Percentiles rank a stretch among this genome's conserved stretches.
phyloP scores from a whole-genome alignment of 306 rosid species.

The Ormosia emarginata region DNA sequence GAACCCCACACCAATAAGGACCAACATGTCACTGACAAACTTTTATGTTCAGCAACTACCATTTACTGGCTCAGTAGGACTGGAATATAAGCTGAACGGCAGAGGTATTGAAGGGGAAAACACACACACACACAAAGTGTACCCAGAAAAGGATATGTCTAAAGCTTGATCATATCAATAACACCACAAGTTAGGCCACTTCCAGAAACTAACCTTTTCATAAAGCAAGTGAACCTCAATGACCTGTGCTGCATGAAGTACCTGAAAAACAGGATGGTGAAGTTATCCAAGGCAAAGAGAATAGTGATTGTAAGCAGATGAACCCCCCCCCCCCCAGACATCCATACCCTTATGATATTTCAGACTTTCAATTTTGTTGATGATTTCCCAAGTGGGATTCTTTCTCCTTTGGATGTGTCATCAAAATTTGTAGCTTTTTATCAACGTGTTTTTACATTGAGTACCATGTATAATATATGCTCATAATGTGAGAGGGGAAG shows the following conservation, averaged over 20 bases:
- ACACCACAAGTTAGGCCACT: not conserved
- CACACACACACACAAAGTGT: not conserved
- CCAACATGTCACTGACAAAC: not conserved
- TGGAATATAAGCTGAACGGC: conserved; percentile 2
- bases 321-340: not conserved
- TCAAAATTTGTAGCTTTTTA: conserved; percentile 8
- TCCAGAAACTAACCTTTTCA: conserved; percentile 27
- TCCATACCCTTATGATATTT: conserved; percentile 12
- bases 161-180: not conserved
- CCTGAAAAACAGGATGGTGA: conserved; percentile 13
- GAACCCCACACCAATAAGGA: not conserved
- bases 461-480: not conserved
- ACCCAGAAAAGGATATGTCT: not conserved
- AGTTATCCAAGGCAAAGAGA: conserved; percentile 7
- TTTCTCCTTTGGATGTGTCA: conserved; percentile 8
- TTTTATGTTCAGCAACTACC: not conserved
- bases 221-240: conserved; percentile 14
- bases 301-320: not conserved
- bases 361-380: conserved; percentile 5
- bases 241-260: not conserved
- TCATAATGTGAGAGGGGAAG: conserved; percentile 10
- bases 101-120: not conserved
- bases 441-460: conserved; percentile 4
- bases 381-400: conserved; percentile 14
- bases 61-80: not conserved